Conservation (phyloP, 768 basidiomycete species). For the Royoungia palumana region DNA sequence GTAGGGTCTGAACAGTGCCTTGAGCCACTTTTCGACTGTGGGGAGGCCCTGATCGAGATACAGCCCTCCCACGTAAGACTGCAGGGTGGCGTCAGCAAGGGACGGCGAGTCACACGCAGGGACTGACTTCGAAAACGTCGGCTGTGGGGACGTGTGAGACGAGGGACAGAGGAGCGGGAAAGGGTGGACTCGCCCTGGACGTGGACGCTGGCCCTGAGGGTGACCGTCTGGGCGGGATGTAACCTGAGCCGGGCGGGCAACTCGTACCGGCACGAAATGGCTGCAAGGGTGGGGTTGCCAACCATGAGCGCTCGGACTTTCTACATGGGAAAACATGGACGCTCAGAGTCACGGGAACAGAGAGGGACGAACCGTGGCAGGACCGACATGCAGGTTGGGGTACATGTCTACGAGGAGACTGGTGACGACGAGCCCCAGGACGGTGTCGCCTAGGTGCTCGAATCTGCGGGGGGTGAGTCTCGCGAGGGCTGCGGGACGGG, state of each 20-base stretch:
- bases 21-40: constrained; percentile 56
- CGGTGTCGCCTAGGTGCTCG: constrained; percentile 76
- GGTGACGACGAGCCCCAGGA: constrained; percentile 67
- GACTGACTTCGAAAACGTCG: constrained; percentile 72
- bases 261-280: constrained; percentile 63
- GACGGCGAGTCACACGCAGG: neutral
- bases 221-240: constrained; percentile 71
- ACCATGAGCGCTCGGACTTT: constrained; percentile 79
- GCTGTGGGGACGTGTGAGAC: constrained; percentile 39
- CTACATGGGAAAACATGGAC: constrained; percentile 32
- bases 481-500: neutral
- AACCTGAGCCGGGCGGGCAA: constrained; percentile 59
- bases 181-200: constrained; percentile 57
- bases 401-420: constrained; percentile 57
- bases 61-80: constrained; percentile 81
- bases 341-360: neutral
- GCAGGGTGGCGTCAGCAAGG: constrained; percentile 6
- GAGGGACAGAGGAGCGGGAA: neutral
- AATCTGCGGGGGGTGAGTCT: constrained; percentile 39
- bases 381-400: constrained; percentile 72
- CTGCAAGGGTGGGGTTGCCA: constrained; percentile 68
- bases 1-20: constrained; percentile 61
- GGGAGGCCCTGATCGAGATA: constrained; percentile 67
- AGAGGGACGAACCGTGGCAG: constrained; percentile 50
- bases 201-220: constrained; percentile 62